These are phyloP conservation scores for Grosmannia serpens DNA, from an alignment of 2,329 filamentous ascomycete genomes.

Conservation along the genomic window DNA sequence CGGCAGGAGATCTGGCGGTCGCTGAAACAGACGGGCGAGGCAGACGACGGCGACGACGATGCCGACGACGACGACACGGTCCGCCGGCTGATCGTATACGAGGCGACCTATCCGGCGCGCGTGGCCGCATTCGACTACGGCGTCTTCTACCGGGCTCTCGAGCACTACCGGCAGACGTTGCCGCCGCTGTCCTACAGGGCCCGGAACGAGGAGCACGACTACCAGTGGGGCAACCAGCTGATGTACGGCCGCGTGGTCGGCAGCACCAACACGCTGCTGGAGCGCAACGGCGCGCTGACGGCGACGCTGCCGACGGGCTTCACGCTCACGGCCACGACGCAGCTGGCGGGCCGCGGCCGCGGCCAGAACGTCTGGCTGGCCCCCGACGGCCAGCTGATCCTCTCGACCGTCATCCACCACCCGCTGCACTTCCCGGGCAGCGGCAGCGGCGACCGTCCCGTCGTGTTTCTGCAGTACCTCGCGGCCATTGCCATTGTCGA, in stretches of 20 bases:
- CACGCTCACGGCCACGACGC: slow-evolving; percentile 74
- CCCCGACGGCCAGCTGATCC: slow-evolving; percentile 73
- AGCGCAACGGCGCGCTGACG: slow-evolving; percentile 76
- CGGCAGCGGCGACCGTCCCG: slow-evolving; percentile 32
- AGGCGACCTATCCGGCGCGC: slow-evolving; percentile 53
- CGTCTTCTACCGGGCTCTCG: slow-evolving; percentile 62
- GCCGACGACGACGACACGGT: slow-evolving; percentile 50
- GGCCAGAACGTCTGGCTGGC: slow-evolving; percentile 93
- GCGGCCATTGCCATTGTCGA: slow-evolving; percentile 78
- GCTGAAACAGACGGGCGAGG: slow-evolving; percentile 6
- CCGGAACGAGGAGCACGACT: not conserved
- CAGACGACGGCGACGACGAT: slow-evolving; percentile 29
- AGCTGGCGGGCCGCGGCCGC: slow-evolving; percentile 77
- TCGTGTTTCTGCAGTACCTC: slow-evolving; percentile 91
- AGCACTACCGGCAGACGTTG: slow-evolving; percentile 47
- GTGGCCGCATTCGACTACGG: slow-evolving; percentile 83
- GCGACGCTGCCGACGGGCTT: slow-evolving; percentile 73
- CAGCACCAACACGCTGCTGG: slow-evolving; percentile 84
- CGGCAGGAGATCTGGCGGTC: slow-evolving; percentile 10
- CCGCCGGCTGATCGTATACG: slow-evolving; percentile 61
- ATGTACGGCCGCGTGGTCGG: slow-evolving; percentile 89
- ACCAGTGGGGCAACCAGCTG: slow-evolving; percentile 61
- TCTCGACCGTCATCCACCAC: slow-evolving; percentile 82
- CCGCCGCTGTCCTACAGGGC: slow-evolving; percentile 32
- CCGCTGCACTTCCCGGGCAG: slow-evolving; percentile 40